Evolutionary conservation across 2,329 filamentous ascomycete genomes (phyloP).

Genomic region (Colletotrichum tabaci): DNA sequence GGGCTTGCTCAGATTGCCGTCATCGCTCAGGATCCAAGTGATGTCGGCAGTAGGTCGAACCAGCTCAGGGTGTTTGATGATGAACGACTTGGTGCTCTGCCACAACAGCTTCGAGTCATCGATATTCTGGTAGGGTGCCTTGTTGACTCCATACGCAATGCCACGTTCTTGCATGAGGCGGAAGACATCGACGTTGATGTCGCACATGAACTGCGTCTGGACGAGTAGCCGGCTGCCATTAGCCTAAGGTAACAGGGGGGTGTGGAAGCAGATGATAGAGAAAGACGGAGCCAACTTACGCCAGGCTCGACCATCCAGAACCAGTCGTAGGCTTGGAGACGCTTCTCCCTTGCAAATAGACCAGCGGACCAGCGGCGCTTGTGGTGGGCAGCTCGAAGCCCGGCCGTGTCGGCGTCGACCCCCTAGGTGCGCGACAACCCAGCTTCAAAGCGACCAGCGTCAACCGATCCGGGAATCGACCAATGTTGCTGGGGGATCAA

Average conservation of each 20-base stretch:
- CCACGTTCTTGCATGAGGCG: slow-evolving; percentile 88
- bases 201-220: slow-evolving; percentile 68
- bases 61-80: slow-evolving; percentile 59
- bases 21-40: slow-evolving; percentile 61
- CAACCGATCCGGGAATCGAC: slow-evolving; percentile 81
- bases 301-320: slow-evolving; percentile 75
- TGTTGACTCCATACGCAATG: slow-evolving; percentile 81
- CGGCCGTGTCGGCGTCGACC: slow-evolving; percentile 73
- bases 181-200: slow-evolving; percentile 88
- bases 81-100: slow-evolving; percentile 61
- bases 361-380: slow-evolving; percentile 89
- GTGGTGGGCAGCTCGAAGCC: slow-evolving; percentile 77
- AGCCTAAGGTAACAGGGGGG: too few relatives aligned
- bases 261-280: not conserved
- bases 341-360: slow-evolving; percentile 84
- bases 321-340: slow-evolving; percentile 73
- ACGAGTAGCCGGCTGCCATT: not conserved
- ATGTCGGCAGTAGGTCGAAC: slow-evolving; percentile 64
- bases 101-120: slow-evolving; percentile 61
- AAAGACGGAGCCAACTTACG: slow-evolving; percentile 56
- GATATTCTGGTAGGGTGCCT: slow-evolving; percentile 62
- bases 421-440: slow-evolving; percentile 75
- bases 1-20: slow-evolving; percentile 20
- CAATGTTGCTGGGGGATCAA: slow-evolving; percentile 83
- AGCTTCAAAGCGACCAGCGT: slow-evolving; percentile 74